These are phyloP conservation scores for Tanacetum coccineum DNA, from an alignment of 129 eudicot genomes.

Conservation along the genomic window DNA sequence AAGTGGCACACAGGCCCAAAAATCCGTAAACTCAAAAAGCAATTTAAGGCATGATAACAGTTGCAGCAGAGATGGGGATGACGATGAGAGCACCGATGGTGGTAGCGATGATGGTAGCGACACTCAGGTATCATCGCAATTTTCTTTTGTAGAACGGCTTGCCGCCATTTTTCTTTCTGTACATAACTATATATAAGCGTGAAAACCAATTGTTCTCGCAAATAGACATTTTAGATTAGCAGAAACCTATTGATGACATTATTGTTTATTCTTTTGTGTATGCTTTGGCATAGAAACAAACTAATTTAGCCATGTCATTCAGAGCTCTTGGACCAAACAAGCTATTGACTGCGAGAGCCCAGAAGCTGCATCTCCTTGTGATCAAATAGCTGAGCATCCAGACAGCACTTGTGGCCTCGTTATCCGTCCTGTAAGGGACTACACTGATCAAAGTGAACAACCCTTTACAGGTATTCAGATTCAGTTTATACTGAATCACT, in stretches of 20 bases:
- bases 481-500: not conserved
- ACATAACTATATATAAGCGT: not conserved
- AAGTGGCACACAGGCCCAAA: constrained; percentile 68
- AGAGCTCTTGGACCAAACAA: constrained; percentile 74
- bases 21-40: constrained; percentile 58
- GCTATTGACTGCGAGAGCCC: constrained; percentile 49
- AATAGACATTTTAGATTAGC: not conserved
- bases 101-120: constrained; percentile 80
- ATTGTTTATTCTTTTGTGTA: not conserved
- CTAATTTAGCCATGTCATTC: constrained; percentile 15
- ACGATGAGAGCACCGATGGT: constrained; percentile 44
- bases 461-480: constrained; percentile 28
- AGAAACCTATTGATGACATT: not conserved
- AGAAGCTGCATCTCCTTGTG: constrained; percentile 34
- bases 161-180: not conserved
- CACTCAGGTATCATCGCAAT: constrained; percentile 48
- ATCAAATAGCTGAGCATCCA: constrained; percentile 45
- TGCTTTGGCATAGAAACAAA: not conserved
- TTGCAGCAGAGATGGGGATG: constrained; percentile 47
- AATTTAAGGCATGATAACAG: constrained; percentile 39
- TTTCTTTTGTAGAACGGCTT: not conserved
- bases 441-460: constrained; percentile 22
- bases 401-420: constrained; percentile 58
- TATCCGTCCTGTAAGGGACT: constrained; percentile 23
- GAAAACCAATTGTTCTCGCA: not conserved